Evolutionary conservation across 148 eudicot genomes (phyloP).

Genomic region (Rhododendron henanense): DNA sequence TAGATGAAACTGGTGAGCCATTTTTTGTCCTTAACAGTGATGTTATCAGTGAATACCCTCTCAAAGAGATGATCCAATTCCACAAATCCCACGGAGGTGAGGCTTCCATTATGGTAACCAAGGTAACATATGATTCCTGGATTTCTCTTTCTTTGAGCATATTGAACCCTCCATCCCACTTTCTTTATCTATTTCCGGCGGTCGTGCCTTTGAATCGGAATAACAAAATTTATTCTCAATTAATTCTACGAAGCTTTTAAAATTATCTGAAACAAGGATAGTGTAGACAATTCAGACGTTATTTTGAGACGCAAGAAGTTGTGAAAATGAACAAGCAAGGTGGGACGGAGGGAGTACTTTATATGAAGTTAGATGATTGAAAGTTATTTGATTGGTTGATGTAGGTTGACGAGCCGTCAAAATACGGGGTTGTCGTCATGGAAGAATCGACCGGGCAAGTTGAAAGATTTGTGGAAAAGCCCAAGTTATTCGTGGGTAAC

Average conservation of each 20-base stretch:
- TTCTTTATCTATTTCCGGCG: background rate
- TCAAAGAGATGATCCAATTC: slow-evolving; percentile 75
- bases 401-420: slow-evolving; percentile 97
- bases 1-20: slow-evolving; percentile 74
- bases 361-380: background rate
- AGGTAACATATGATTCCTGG: slow-evolving; percentile 38
- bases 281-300: background rate
- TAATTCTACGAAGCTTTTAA: background rate
- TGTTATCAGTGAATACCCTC: slow-evolving; percentile 89
- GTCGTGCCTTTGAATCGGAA: background rate
- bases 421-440: slow-evolving; percentile 90
- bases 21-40: slow-evolving; percentile 96
- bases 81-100: slow-evolving; percentile 92
- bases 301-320: background rate
- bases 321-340: background rate
- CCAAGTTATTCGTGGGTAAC: slow-evolving; percentile 87
- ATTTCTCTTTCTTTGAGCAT: slow-evolving; percentile 1
- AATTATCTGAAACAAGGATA: background rate
- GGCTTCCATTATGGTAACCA: slow-evolving; percentile 94
- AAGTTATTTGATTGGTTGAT: slow-evolving; percentile 3
- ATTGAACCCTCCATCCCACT: background rate
- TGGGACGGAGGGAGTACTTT: background rate
- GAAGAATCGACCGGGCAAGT: slow-evolving; percentile 90
- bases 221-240: background rate
- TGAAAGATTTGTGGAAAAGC: slow-evolving; percentile 83